A percentile compares a stretch with the other conserved stretches of the same genome.
Conservation (phyloP, 805 yeast species). For the Metschnikowia aberdeeniae region DNA sequence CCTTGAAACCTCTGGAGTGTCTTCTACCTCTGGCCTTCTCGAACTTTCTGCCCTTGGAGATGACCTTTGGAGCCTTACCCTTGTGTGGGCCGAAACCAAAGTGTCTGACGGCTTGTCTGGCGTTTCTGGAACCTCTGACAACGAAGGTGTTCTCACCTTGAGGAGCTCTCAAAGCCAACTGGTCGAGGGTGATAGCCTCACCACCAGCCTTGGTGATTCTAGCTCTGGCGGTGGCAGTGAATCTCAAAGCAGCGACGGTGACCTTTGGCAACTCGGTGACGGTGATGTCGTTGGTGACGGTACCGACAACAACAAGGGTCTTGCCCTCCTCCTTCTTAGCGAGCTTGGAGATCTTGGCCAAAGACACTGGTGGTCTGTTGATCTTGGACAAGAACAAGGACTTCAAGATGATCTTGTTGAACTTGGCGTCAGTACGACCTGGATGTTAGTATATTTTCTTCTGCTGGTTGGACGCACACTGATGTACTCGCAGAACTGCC, state of each 20-base stretch:
- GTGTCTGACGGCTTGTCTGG: conserved; percentile 99
- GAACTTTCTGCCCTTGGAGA: conserved; percentile 98
- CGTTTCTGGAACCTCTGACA: conserved; percentile 97
- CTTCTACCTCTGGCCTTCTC: conserved; percentile 99
- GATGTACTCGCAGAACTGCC: conserved; percentile 28
- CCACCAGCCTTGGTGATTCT: conserved; percentile 98
- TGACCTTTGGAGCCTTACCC: conserved; percentile 98
- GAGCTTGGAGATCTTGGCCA: conserved; percentile 85
- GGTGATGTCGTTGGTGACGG: conserved; percentile 98
- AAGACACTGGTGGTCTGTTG: conserved; percentile 99
- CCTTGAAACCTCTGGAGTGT: conserved; percentile 99
- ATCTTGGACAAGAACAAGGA: conserved; percentile 95
- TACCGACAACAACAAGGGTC: conserved; percentile 91
- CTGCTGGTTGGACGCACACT: conserved; percentile 45
- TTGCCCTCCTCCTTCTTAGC: conserved; percentile 83
- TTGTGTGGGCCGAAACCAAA: conserved; percentile 99
- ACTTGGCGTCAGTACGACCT: conserved; percentile 98
- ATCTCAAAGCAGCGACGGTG: conserved; percentile 98
- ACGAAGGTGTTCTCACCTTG: conserved; percentile 98
- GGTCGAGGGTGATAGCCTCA: conserved; percentile 98
- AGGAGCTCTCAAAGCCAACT: conserved; percentile 98
- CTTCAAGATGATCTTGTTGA: conserved; percentile 96
- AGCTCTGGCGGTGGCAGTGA: conserved; percentile 99
- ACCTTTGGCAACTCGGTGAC: conserved; percentile 91
- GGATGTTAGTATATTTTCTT: conserved; percentile 38